These are phyloP conservation scores for Hibiscus mutabilis DNA, from an alignment of 345 rosid species.

Conservation along the genomic window DNA sequence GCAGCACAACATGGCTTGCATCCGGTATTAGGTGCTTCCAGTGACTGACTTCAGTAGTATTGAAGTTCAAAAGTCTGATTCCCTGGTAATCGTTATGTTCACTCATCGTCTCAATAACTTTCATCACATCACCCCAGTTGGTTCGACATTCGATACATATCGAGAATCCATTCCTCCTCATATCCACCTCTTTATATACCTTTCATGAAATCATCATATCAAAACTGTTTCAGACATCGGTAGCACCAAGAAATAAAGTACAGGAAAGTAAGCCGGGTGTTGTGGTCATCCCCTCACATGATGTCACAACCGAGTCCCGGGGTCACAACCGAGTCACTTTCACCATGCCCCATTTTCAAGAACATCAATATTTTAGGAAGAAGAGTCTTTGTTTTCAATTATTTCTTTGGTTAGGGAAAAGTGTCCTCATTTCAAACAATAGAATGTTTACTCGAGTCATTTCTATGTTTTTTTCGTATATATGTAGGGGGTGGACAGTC, in stretches of 20 bases:
- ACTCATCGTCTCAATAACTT: constrained; percentile 34
- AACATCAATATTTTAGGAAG: no score
- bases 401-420: no score
- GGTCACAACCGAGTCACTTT: no score
- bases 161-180: constrained; percentile 54
- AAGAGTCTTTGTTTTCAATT: no score
- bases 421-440: no score
- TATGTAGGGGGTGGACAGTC: no score
- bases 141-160: constrained; percentile 48
- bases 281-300: no score
- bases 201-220: not conserved
- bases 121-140: constrained; percentile 64
- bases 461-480: no score
- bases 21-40: constrained; percentile 61
- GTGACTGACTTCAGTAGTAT: constrained; percentile 43
- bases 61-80: constrained; percentile 72
- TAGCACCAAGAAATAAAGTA: not conserved
- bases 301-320: no score
- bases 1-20: constrained; percentile 35
- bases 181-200: constrained; percentile 44
- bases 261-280: not conserved
- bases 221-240: not conserved
- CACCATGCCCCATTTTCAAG: no score
- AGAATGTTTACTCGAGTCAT: no score
- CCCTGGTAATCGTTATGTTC: constrained; percentile 39